Base-by-base conservation (phyloP, 345 rosid genomes). In the Citrus glauca region DNA sequence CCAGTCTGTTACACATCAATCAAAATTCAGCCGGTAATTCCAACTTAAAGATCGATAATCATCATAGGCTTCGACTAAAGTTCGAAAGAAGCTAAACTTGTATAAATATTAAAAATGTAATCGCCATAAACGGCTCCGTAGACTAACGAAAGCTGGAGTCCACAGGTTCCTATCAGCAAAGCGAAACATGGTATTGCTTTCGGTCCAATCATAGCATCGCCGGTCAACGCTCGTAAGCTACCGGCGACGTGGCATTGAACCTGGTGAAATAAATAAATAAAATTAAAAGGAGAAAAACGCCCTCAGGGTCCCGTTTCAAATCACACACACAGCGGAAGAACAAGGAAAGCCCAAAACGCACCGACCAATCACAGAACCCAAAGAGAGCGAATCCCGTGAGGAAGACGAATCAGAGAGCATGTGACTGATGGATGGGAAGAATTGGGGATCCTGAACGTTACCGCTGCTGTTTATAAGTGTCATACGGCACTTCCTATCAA, bases 1-100 rank as follows among this genome's bases (percentile, higher is more conserved):
- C 86, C 86, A 81, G 87, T 67, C 72, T 74, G 6, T 57, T 81
- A 82, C 53, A 81, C 91, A 85, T 85, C 91, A 89, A 78, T 40
- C 13, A 25, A 72, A 70, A 79, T 81, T 92, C 94, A 94, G 97
- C 48, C 94, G 97, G 97, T 94, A 94, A 94, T 94, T 91, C 94
- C 94, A 92, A 88, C 85, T 60, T 60, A 71, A 79, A 79, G 63
- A 59, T 33, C 17, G 38, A 19, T n/a, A 72, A 78, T 83, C 92
- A 64, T 89, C 92, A 89, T 66, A n/a, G 87, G 92, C 92, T 79
- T 76, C 88, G 69, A 57, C 68, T 50, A 19, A 69, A 77, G 32
- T 37, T 7, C 17, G 6, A n/a, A 57, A n/a, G 30, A 68, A 30
- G 27, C 7, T 7, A 4, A 20, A 32, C 60, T 19, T n/a, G 25